These are phyloP conservation scores for Nothophoma quercina DNA, from an alignment of 2,329 filamentous ascomycete genomes.

Conservation along the genomic window DNA sequence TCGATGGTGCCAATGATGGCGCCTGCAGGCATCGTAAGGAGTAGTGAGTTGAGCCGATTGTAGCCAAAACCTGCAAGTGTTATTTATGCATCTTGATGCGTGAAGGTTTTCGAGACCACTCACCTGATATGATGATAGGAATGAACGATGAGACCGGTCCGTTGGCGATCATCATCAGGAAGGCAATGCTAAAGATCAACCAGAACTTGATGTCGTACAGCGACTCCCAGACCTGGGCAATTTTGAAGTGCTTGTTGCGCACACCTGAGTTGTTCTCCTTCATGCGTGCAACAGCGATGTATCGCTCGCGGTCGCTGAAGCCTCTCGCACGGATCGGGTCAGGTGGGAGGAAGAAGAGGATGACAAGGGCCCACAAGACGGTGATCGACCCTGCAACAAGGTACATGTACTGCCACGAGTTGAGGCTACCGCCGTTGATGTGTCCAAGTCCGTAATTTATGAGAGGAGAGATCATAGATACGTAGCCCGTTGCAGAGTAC, in stretches of 20 bases:
- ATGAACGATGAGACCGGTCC: conserved; percentile 40
- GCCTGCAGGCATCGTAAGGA: conserved; percentile 36
- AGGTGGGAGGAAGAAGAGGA: conserved; percentile 52
- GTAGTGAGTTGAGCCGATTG: conserved; percentile 35
- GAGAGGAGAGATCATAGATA: conserved; percentile 34
- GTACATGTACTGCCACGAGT: conserved; percentile 44
- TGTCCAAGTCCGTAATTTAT: conserved; percentile 46
- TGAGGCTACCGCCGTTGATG: conserved; percentile 29
- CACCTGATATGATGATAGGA: conserved; percentile 39
- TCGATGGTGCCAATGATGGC: conserved; percentile 35
- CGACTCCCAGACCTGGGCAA: conserved; percentile 67
- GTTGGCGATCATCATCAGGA: conserved; percentile 44
- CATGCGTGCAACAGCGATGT: conserved; percentile 70
- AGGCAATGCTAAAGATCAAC: conserved; percentile 44
- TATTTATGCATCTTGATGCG: too few species aligned
- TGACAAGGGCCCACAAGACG: conserved; percentile 36
- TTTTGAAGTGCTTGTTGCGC: conserved; percentile 72
- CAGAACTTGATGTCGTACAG: conserved; percentile 64
- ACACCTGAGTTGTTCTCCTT: conserved; percentile 78
- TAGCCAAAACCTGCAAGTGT: conserved; percentile 31
- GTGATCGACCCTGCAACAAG: conserved; percentile 40
- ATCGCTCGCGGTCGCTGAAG: conserved; percentile 49
- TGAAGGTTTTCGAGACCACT: too few species aligned
- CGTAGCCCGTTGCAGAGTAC: conserved; percentile 64
- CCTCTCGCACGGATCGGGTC: conserved; percentile 51